Evolutionary conservation across 208 protist species (phyloP).

Genomic region (Leishmania braziliensis): DNA sequence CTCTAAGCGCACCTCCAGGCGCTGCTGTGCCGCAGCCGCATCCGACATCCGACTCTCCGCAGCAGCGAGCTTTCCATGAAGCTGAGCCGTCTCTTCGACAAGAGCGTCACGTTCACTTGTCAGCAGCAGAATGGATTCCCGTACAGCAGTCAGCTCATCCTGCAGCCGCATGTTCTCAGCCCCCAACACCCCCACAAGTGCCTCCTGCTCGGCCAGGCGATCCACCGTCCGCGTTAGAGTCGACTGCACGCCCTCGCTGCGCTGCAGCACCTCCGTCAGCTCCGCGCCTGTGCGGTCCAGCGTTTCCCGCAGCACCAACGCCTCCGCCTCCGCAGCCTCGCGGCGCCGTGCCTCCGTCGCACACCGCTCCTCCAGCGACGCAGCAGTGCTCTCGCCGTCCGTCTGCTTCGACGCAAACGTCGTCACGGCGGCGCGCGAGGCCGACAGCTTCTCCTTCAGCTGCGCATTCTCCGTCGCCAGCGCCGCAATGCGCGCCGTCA

Average conservation of each 20-base stretch:
- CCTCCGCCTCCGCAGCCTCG: slow-evolving; percentile 10
- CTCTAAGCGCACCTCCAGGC: not conserved
- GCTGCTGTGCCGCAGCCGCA: not conserved
- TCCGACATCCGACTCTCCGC: not conserved
- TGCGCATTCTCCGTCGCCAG: slow-evolving; percentile 8
- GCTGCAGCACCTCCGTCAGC: slow-evolving; percentile 12
- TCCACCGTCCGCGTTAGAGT: slow-evolving; percentile 3
- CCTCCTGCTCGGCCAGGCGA: slow-evolving; percentile 11
- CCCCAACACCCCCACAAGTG: slow-evolving; percentile 12
- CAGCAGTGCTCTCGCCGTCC: not conserved
- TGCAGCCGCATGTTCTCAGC: slow-evolving; percentile 2
- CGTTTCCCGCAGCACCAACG: not conserved
- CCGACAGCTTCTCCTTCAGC: slow-evolving; percentile 26
- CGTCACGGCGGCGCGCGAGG: slow-evolving; percentile 2
- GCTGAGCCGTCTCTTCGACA: not conserved
- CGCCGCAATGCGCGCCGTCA: not conserved
- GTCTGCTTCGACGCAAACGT: slow-evolving; percentile 12
- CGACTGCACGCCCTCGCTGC: slow-evolving; percentile 22
- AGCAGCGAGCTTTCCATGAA: not conserved
- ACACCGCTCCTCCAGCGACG: slow-evolving; percentile 4
- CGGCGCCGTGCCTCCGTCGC: slow-evolving; percentile 1
- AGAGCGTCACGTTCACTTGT: not conserved
- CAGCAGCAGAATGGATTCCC: not conserved
- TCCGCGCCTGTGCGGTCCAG: not conserved
- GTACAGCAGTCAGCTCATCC: not conserved